phyloP scores from a whole-genome alignment of 2,329 filamentous ascomycete genomes.

The Capronia coronata region DNA sequence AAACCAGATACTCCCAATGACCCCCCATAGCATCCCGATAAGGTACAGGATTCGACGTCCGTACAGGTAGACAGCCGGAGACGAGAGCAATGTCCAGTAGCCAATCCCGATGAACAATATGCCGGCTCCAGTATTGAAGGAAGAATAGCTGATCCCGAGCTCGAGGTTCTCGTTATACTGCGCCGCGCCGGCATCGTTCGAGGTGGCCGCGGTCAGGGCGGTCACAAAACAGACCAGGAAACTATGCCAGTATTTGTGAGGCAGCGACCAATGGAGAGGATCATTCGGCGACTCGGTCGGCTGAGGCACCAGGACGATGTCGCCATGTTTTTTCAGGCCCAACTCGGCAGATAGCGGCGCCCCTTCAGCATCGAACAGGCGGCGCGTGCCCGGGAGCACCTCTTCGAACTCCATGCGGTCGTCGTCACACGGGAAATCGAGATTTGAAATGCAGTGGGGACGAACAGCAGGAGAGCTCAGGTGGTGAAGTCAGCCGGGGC shows the following conservation, averaged over 20 bases:
- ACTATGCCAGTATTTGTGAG: constrained; percentile 48
- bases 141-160: constrained; percentile 46
- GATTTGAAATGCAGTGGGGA: background rate
- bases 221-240: constrained; percentile 49
- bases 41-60: constrained; percentile 52
- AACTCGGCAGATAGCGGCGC: constrained; percentile 18
- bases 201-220: constrained; percentile 50
- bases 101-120: constrained; percentile 53
- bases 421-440: background rate
- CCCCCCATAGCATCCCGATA: constrained; percentile 45
- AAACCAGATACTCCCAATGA: constrained; percentile 51
- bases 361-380: constrained; percentile 26
- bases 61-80: constrained; percentile 50
- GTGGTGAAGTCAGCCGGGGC: constrained; percentile 1
- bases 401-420: constrained; percentile 19
- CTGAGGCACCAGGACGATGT: constrained; percentile 49
- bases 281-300: constrained; percentile 50
- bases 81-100: constrained; percentile 50
- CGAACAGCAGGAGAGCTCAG: background rate
- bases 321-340: constrained; percentile 31
- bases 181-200: constrained; percentile 51
- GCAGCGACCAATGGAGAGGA: constrained; percentile 47
- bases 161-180: constrained; percentile 46
- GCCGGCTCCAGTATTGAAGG: constrained; percentile 53
- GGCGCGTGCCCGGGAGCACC: constrained; percentile 26